Evolutionary conservation across 1,284 basidiomycete genomes (phyloP).

Genomic region (Microstroma glucosiphilum): DNA sequence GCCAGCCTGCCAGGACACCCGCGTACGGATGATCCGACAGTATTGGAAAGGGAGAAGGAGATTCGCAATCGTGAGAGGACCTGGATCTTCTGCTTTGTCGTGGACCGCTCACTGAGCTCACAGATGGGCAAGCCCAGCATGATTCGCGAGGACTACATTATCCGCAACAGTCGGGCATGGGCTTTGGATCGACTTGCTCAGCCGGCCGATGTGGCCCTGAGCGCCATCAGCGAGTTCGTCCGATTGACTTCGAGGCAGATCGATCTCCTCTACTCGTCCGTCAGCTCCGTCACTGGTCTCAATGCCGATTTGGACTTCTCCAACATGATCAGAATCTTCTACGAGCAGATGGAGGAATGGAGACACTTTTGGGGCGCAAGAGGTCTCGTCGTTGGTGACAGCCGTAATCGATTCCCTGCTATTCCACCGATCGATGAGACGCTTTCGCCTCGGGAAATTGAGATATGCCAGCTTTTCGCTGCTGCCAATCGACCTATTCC

Average conservation of each 20-base stretch:
- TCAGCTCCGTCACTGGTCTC: slow-evolving; percentile 71
- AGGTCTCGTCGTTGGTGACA: slow-evolving; percentile 21
- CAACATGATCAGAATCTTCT: slow-evolving; percentile 70
- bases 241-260: slow-evolving; percentile 64
- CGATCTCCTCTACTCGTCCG: slow-evolving; percentile 81
- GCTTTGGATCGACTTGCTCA: slow-evolving; percentile 47
- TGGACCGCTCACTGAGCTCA: slow-evolving; percentile 74
- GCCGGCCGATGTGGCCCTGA: slow-evolving; percentile 46
- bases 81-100: slow-evolving; percentile 83
- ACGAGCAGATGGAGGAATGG: slow-evolving; percentile 70
- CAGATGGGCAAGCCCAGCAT: slow-evolving; percentile 87
- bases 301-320: slow-evolving; percentile 82
- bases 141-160: slow-evolving; percentile 78
- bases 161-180: slow-evolving; percentile 70
- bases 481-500: slow-evolving; percentile 7
- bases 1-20: slow-evolving; percentile 55
- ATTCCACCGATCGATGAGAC: background rate
- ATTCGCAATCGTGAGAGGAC: slow-evolving; percentile 88
- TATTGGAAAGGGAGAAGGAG: slow-evolving; percentile 65
- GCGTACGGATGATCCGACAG: slow-evolving; percentile 38
- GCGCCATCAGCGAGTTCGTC: slow-evolving; percentile 30
- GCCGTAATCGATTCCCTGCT: slow-evolving; percentile 1
- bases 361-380: slow-evolving; percentile 59
- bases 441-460: slow-evolving; percentile 2
- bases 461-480: slow-evolving; percentile 7